Evolutionary conservation across 768 basidiomycete species (phyloP).

Genomic region (Macrolepiota dolichaula): DNA sequence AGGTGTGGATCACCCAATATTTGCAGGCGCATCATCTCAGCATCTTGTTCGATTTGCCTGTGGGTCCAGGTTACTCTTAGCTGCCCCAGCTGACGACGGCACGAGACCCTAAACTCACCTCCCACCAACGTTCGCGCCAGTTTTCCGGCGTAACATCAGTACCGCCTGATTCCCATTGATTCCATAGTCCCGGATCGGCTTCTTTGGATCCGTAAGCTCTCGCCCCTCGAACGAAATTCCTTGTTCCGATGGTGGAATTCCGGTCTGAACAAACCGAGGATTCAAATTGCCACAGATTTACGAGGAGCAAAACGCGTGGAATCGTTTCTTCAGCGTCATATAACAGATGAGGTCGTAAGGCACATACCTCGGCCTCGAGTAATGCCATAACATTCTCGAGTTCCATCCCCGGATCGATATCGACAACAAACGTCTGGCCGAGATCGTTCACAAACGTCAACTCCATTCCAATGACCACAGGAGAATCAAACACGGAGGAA

Average conservation of each 20-base stretch:
- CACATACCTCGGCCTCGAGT: slow-evolving; percentile 88
- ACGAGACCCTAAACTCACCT: slow-evolving; percentile 26
- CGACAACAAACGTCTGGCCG: slow-evolving; percentile 63
- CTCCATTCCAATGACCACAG: slow-evolving; percentile 41
- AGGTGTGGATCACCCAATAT: slow-evolving; percentile 79
- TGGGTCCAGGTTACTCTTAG: not conserved
- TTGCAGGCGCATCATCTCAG: slow-evolving; percentile 90
- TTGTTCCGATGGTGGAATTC: slow-evolving; percentile 70
- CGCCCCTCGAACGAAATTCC: slow-evolving; percentile 64
- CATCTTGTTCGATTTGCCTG: slow-evolving; percentile 73
- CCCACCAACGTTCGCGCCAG: slow-evolving; percentile 34
- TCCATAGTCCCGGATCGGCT: slow-evolving; percentile 66
- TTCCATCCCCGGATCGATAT: slow-evolving; percentile 89
- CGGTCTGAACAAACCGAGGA: slow-evolving; percentile 49
- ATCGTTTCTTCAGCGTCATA: not conserved
- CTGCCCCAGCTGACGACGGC: not conserved
- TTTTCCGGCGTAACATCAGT: slow-evolving; percentile 65
- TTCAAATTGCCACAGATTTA: not conserved
- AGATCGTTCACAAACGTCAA: slow-evolving; percentile 70
- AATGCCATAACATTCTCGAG: slow-evolving; percentile 91
- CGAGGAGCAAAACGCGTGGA: not conserved
- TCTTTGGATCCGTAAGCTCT: slow-evolving; percentile 62
- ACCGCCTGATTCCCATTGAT: slow-evolving; percentile 55
- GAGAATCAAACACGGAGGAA: no score
- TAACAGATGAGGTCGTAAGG: not conserved